Conservation (phyloP, 2,329 filamentous ascomycete species). For the Aspergillus sp. region DNA sequence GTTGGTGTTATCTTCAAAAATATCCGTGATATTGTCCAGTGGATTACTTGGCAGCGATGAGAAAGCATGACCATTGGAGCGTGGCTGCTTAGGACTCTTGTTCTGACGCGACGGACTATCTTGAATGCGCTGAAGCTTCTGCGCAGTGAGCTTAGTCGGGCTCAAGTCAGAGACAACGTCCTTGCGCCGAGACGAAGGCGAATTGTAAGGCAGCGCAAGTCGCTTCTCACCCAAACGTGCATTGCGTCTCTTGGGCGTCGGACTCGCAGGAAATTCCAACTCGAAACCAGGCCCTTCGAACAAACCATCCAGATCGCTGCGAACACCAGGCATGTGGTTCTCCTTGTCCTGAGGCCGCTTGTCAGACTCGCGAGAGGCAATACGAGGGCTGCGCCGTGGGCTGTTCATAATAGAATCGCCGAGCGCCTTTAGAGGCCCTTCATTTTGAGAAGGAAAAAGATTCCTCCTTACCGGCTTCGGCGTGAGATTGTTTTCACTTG, state of each 20-base stretch:
- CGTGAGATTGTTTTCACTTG: constrained; percentile 45
- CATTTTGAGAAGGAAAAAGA: constrained; percentile 36
- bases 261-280: constrained; percentile 51
- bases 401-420: constrained; percentile 37
- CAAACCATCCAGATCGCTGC: constrained; percentile 55
- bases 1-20: constrained; percentile 26
- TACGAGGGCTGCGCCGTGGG: constrained; percentile 42
- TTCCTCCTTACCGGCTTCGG: constrained; percentile 47
- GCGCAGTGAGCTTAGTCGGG: constrained; percentile 26
- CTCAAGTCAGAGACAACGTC: constrained; percentile 14
- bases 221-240: constrained; percentile 35
- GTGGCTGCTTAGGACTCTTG: constrained; percentile 20
- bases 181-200: constrained; percentile 23
- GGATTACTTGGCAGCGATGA: constrained; percentile 20
- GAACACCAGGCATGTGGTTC: constrained; percentile 43
- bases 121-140: constrained; percentile 29
- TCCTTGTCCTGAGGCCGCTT: constrained; percentile 50
- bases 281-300: constrained; percentile 55
- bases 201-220: constrained; percentile 32
- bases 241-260: constrained; percentile 48
- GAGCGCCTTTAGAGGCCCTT: constrained; percentile 30
- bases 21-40: constrained; percentile 29
- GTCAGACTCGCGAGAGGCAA: constrained; percentile 28
- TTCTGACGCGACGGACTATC: constrained; percentile 16
- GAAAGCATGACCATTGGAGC: constrained; percentile 11